A percentile compares a stretch with the other conserved stretches of the same genome.
Evolutionary conservation across 169 alveolate species (phyloP).

Genomic region (Plasmodium cynomolgi): DNA sequence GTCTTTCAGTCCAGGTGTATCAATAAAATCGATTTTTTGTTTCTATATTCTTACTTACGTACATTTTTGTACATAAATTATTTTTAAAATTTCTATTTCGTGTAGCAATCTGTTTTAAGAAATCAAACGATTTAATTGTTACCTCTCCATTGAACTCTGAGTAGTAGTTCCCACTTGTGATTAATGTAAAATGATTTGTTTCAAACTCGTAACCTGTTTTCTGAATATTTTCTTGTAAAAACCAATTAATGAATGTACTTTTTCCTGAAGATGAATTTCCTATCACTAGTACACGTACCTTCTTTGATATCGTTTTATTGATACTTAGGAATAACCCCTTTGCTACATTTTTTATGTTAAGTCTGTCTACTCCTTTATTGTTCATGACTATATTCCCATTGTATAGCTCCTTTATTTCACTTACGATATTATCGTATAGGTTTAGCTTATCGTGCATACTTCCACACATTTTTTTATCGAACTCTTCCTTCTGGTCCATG

Average conservation of each 20-base stretch:
- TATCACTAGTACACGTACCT: constrained; percentile 80
- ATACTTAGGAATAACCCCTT: constrained; percentile 21
- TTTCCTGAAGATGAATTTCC: constrained; percentile 89
- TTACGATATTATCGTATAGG: constrained; percentile 42
- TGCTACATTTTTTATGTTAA: neutral
- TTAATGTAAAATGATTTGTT: constrained; percentile 83
- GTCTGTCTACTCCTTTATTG: constrained; percentile 35
- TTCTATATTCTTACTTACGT: constrained; percentile 41
- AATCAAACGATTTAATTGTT: constrained; percentile 80
- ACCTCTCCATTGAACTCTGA: constrained; percentile 81
- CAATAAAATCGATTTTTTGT: constrained; percentile 81
- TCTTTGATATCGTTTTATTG: constrained; percentile 43
- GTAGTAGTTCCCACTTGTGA: constrained; percentile 78
- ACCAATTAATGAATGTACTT: constrained; percentile 87
- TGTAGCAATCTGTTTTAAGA: constrained; percentile 76
- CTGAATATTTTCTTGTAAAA: constrained; percentile 81
- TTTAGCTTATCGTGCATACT: constrained; percentile 42
- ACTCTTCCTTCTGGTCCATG: constrained; percentile 19
- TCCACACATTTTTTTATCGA: constrained; percentile 38
- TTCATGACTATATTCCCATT: constrained; percentile 65
- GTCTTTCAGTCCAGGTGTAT: constrained; percentile 88
- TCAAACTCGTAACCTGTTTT: constrained; percentile 86
- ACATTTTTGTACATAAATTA: constrained; percentile 78
- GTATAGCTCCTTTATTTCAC: constrained; percentile 67
- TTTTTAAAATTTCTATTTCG: constrained; percentile 75